A percentile compares a stretch with the other conserved stretches of the same genome.
phyloP scores from a whole-genome alignment of 2,329 filamentous ascomycete genomes.

The Botrytis medusae region DNA sequence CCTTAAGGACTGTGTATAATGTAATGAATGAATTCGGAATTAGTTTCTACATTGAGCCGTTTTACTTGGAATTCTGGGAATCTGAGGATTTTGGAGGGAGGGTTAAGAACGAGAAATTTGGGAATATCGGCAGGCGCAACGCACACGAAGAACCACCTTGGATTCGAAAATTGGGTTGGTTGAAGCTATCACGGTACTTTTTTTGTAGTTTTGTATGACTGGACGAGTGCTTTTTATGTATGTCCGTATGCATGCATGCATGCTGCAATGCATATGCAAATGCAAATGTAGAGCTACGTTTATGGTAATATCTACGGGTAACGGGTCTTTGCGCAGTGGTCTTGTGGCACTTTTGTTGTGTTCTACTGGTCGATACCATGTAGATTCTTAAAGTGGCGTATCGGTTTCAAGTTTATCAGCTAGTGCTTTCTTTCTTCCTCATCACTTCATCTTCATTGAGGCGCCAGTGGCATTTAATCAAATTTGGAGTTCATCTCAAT shows the following conservation, averaged over 20 bases:
- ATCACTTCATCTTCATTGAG: not conserved
- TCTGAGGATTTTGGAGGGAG: not conserved
- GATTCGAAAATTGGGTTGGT: not conserved
- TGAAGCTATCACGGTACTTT: constrained; percentile 1
- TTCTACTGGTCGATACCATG: not conserved
- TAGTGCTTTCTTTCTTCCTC: not conserved
- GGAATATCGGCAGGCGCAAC: not conserved
- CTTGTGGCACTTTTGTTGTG: not conserved
- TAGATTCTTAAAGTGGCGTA: not conserved
- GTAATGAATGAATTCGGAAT: not conserved
- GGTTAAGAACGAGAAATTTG: not conserved
- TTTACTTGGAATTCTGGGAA: not conserved
- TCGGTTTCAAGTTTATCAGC: constrained; percentile 3
- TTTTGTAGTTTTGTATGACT: not conserved
- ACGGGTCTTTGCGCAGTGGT: constrained; percentile 3
- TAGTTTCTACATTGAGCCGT: not conserved
- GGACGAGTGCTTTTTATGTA: not conserved
- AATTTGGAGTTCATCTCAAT: constrained; percentile 1
- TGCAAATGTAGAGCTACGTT: constrained; percentile 1
- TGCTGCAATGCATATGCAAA: constrained; percentile 12
- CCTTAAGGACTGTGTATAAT: not conserved
- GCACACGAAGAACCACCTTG: not conserved
- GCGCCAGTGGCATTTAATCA: not conserved
- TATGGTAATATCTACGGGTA: not conserved
- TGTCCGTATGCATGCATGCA: not conserved